phyloP scores from a whole-genome alignment of 108 stramenopile species.

The Epipyxis sp. region DNA sequence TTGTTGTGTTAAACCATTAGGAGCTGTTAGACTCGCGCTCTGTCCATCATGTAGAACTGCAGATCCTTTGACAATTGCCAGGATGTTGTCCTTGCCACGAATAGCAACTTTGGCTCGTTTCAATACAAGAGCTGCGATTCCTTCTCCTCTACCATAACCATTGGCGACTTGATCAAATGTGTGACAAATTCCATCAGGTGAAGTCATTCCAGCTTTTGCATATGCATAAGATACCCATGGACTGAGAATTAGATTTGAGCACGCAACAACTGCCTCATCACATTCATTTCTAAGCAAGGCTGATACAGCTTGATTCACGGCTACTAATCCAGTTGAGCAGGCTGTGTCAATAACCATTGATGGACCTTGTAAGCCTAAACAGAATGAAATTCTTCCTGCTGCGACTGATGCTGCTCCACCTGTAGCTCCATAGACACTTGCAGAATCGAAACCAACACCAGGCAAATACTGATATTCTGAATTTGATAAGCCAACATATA shows the following conservation, averaged over 20 bases:
- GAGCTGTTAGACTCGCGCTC: slow-evolving; percentile 51
- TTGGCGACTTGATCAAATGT: slow-evolving; percentile 23
- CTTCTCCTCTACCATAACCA: slow-evolving; percentile 42
- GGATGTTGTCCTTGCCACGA: too few relatives aligned
- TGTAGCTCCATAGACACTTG: slow-evolving; percentile 32
- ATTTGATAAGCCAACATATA: slow-evolving; percentile 38
- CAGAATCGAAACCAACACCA: too few relatives aligned
- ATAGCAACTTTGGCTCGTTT: neutral
- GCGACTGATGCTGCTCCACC: slow-evolving; percentile 42
- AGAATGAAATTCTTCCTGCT: slow-evolving; percentile 47
- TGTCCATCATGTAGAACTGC: slow-evolving; percentile 54
- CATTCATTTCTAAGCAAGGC: slow-evolving; percentile 38
- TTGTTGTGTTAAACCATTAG: slow-evolving; percentile 49
- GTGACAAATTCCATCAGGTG: neutral
- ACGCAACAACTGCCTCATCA: slow-evolving; percentile 39
- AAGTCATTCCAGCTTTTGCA: neutral
- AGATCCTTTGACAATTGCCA: too few relatives aligned
- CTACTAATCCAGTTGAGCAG: slow-evolving; percentile 58
- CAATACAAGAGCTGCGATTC: slow-evolving; percentile 26
- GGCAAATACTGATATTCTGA: slow-evolving; percentile 21
- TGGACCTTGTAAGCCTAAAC: slow-evolving; percentile 47
- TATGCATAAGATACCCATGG: slow-evolving; percentile 41
- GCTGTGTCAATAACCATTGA: slow-evolving; percentile 53
- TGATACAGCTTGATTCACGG: slow-evolving; percentile 38
- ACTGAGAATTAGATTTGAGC: slow-evolving; percentile 44